phyloP scores from a whole-genome alignment of 345 rosid genomes.

The Salix koriyanagi region DNA sequence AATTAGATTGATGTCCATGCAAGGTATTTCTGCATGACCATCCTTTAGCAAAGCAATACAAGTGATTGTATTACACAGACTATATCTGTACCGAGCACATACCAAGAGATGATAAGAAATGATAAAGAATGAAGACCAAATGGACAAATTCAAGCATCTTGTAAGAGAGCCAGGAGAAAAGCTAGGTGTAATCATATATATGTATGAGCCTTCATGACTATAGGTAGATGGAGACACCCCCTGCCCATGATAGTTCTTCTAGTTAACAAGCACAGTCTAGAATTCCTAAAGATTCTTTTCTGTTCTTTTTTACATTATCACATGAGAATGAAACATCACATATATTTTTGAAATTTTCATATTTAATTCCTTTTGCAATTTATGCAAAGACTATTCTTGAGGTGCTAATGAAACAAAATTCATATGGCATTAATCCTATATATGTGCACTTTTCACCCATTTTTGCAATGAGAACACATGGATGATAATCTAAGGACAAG shows the following conservation, averaged over 20 bases:
- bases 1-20: background rate
- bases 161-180: background rate
- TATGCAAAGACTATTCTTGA: background rate
- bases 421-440: background rate
- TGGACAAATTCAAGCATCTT: background rate
- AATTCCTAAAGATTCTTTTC: too few species aligned
- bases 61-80: background rate
- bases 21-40: background rate
- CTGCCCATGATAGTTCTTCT: background rate
- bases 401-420: background rate
- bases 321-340: background rate
- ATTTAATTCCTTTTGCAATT: background rate
- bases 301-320: background rate
- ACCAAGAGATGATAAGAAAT: background rate
- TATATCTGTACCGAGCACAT: background rate
- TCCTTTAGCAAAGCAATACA: background rate
- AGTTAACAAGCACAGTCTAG: background rate
- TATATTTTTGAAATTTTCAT: constrained; percentile 1
- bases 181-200: background rate
- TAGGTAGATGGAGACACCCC: background rate
- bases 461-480: background rate
- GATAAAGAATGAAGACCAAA: background rate
- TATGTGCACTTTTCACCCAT: background rate
- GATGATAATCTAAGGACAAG: background rate
- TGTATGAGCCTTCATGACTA: background rate